Percentiles rank a stretch among this genome's conserved stretches.
These are phyloP conservation scores for Rhizophora mangle DNA, from an alignment of 345 rosid species.

Conservation along the genomic window DNA sequence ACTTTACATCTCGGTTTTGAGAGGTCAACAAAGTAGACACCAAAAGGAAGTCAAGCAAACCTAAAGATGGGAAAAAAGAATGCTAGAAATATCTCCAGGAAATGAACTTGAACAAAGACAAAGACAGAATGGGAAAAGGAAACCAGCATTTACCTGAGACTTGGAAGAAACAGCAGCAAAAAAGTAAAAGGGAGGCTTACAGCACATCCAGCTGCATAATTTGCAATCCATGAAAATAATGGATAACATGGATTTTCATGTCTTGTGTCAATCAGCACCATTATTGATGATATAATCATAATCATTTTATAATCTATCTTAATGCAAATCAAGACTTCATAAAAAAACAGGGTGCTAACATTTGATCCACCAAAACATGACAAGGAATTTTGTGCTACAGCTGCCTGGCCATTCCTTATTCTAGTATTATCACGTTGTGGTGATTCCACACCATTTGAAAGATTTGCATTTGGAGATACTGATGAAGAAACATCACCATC, in stretches of 20 bases:
- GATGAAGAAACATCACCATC: not conserved
- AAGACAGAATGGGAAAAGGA: too few relatives aligned
- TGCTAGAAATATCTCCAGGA: too few relatives aligned
- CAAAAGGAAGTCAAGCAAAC: too few relatives aligned
- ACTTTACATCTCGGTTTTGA: too few relatives aligned
- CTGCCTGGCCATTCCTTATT: not conserved
- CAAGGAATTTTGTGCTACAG: not conserved
- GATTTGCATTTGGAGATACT: not conserved
- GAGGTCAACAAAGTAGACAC: too few relatives aligned
- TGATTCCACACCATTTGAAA: not conserved
- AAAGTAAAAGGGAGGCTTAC: constrained; percentile 18
- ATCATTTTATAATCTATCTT: constrained; percentile 14
- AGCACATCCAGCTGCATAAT: constrained; percentile 19
- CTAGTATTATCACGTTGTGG: not conserved
- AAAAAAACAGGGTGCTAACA: not conserved
- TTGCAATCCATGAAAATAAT: constrained; percentile 16
- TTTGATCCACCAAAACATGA: not conserved
- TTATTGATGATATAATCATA: constrained; percentile 14
- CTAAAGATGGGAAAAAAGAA: too few relatives aligned
- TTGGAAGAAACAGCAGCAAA: too few relatives aligned
- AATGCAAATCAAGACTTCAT: not conserved
- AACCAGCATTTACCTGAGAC: too few relatives aligned
- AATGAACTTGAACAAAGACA: too few relatives aligned
- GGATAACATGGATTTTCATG: constrained; percentile 18
- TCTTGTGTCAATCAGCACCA: constrained; percentile 15